Evolutionary conservation across 305 asterid species (phyloP).

Genomic region (Coffea humblotiana): DNA sequence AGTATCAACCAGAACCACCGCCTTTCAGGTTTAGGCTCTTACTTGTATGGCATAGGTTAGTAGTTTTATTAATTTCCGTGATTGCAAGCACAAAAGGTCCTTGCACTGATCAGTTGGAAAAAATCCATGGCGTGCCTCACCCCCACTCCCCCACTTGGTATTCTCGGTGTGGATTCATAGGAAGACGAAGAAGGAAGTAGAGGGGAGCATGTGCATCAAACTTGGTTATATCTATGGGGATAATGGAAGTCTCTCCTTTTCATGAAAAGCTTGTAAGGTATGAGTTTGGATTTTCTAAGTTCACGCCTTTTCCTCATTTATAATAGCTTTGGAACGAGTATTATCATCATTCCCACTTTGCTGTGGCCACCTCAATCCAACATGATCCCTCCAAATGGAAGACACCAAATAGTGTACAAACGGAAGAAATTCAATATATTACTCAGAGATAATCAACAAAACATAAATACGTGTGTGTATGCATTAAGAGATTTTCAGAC

Average conservation of each 20-base stretch:
- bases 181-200: slow-evolving; percentile 24
- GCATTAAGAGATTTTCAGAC: too few relatives aligned
- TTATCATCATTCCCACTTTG: slow-evolving; percentile 23
- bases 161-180: slow-evolving; percentile 29
- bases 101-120: slow-evolving; percentile 13
- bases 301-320: not conserved
- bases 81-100: not conserved
- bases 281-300: slow-evolving; percentile 31
- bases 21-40: slow-evolving; percentile 22
- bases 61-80: not conserved
- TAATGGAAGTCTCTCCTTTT: slow-evolving; percentile 43
- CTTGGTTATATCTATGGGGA: slow-evolving; percentile 25
- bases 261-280: slow-evolving; percentile 31
- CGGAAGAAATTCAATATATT: not conserved
- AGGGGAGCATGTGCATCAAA: slow-evolving; percentile 48
- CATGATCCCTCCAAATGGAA: slow-evolving; percentile 17
- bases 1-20: not conserved
- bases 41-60: slow-evolving; percentile 18
- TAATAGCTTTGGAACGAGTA: slow-evolving; percentile 22
- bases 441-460: not conserved
- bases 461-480: not conserved
- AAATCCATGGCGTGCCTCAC: slow-evolving; percentile 5
- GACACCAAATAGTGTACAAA: slow-evolving; percentile 7
- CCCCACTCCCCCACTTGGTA: slow-evolving; percentile 26
- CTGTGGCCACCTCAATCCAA: not conserved